Base-by-base conservation (phyloP, 1,139 yeast species). In the Cylindricascospora bacillispora region DNA sequence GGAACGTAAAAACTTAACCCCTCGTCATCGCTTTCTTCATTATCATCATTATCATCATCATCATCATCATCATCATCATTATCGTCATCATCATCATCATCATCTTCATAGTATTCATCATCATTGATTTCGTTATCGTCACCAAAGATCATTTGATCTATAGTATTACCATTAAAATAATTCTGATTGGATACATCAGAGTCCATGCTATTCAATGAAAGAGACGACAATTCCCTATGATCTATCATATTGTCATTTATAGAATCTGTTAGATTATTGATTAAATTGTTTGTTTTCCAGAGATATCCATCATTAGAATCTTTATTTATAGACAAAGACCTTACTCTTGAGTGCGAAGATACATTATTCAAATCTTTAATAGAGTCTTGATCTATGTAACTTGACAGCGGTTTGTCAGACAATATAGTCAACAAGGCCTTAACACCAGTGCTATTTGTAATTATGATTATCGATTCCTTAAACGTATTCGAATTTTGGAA, bases 371-470 rank as follows among this genome's bases (percentile, higher is more conserved):
- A 18, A 7, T 18, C 21, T 18, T 18, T 10, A 7, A 18, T 18
- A 2, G 56, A 51, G 22, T 48, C 49, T 26, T 49, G 42, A 3
- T 49, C 38, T 10, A 52, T 39, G 24, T 41, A 47, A 22, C 45
- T 41, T 6, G 53, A 43, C 25, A 52, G 32, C 2, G 57, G 56
- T 28, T 45, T 44, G 33, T 52, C 57, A 1, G 54, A 48, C 18
- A 52, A 29, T 10, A 52, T 46, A 2, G 57, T 52, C 27, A 52
- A 34, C 27, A 52, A 37, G 4, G 57, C 57, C 31, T 47, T 51
- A 9, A 52, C 49, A 13, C 57, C 57, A 3, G 56, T 51, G 29
- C 41, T 44, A 29, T 52, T 52, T 9, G 56, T 50, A 3, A 52
- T 39, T 2, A 52, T 43, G 12, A 47, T 38, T 3, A 52, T 47